These are phyloP conservation scores for Entonaema liquescens DNA, from an alignment of 495 filamentous ascomycete species.

Conservation along the genomic window DNA sequence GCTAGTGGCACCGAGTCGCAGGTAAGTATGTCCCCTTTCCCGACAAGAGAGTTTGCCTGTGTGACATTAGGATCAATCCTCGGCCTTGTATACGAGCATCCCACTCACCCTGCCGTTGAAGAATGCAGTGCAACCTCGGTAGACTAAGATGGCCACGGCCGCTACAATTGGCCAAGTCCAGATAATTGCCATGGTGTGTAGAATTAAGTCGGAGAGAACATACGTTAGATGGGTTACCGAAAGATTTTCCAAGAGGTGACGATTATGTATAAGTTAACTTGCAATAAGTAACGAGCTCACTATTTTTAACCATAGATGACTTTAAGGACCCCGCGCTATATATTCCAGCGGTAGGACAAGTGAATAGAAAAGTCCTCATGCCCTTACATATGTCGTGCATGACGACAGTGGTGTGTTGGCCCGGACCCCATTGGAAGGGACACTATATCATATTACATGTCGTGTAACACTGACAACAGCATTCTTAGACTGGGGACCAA, in stretches of 20 bases:
- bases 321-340: neutral
- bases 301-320: neutral
- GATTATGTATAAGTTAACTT: neutral
- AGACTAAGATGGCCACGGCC: slow-evolving; percentile 15
- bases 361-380: neutral
- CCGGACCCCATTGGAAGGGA: neutral
- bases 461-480: neutral
- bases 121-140: neutral
- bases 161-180: slow-evolving; percentile 17
- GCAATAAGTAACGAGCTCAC: neutral
- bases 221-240: neutral
- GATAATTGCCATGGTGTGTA: neutral
- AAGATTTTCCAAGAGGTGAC: neutral
- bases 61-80: slow-evolving; percentile 3
- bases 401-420: neutral
- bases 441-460: neutral
- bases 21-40: slow-evolving; percentile 4
- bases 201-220: neutral
- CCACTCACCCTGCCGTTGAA: slow-evolving; percentile 1
- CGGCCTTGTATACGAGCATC: neutral
- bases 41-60: neutral
- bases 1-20: slow-evolving; percentile 18
- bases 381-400: neutral
- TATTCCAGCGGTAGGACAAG: neutral
- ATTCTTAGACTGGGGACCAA: neutral